Evolutionary conservation across 1,284 basidiomycete species (phyloP).

Genomic region (Golubevia sp.): DNA sequence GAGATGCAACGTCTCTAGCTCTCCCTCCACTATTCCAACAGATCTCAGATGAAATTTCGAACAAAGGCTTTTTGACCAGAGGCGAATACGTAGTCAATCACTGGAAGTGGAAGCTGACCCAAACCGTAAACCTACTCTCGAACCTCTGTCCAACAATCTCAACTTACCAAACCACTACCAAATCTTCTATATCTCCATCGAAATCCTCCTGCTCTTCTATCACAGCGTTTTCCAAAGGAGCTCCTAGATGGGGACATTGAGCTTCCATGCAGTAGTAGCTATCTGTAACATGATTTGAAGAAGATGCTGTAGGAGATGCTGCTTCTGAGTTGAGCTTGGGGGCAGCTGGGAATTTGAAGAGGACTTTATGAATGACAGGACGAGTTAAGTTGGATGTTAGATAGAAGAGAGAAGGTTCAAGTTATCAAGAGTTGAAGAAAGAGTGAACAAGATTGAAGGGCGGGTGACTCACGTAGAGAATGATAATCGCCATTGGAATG

Average conservation of each 20-base stretch:
- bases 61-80: too few species aligned
- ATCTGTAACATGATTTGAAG: neutral
- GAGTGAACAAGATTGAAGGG: neutral
- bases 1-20: too few species aligned
- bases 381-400: too few species aligned
- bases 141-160: neutral
- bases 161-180: constrained; percentile 66
- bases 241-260: constrained; percentile 80
- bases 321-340: too few species aligned
- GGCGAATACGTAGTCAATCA: neutral
- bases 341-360: constrained; percentile 36
- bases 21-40: too few species aligned
- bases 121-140: neutral
- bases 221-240: constrained; percentile 79
- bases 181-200: constrained; percentile 63
- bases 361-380: constrained; percentile 10
- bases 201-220: constrained; percentile 68
- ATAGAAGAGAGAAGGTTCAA: neutral
- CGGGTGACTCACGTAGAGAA: constrained; percentile 21
- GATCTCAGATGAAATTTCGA: too few species aligned
- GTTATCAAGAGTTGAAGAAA: neutral
- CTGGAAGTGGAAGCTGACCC: neutral
- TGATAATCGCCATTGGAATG: constrained; percentile 33
- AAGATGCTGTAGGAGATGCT: too few species aligned
- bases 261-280: constrained; percentile 78